phyloP scores from a whole-genome alignment of 805 yeast genomes.

The Lachancea thermotolerans region DNA sequence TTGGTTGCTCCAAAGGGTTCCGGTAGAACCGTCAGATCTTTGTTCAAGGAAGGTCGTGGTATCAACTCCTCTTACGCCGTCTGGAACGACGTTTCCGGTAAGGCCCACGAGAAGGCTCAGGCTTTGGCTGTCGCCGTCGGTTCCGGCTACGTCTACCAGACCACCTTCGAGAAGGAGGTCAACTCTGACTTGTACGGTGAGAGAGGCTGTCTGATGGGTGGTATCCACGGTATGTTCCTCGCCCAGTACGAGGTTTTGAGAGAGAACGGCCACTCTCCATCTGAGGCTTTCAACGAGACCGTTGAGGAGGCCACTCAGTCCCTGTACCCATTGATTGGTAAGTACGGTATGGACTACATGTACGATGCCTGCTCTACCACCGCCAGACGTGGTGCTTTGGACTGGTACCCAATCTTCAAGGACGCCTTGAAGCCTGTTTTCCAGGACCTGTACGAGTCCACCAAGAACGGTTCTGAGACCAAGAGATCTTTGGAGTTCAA shows the following conservation, averaged over 20 bases:
- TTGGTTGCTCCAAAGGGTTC: conserved; percentile 99
- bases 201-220: conserved; percentile 99
- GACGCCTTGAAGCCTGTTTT: conserved; percentile 98
- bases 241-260: conserved; percentile 99
- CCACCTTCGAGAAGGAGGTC: conserved; percentile 98
- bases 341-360: conserved; percentile 99
- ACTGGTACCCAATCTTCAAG: conserved; percentile 99
- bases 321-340: conserved; percentile 96
- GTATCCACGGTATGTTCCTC: conserved; percentile 99
- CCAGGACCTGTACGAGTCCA: conserved; percentile 91
- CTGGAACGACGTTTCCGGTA: conserved; percentile 98
- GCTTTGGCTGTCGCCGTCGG: conserved; percentile 99
- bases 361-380: conserved; percentile 99
- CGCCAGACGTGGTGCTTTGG: conserved; percentile 99
- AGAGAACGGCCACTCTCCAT: conserved; percentile 99
- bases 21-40: conserved; percentile 98
- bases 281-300: conserved; percentile 99
- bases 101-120: conserved; percentile 98
- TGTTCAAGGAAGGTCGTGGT: conserved; percentile 99
- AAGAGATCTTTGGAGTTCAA: conserved; percentile 97
- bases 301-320: conserved; percentile 99
- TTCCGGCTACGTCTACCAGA: conserved; percentile 99
- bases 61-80: conserved; percentile 99
- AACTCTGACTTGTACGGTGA: conserved; percentile 99
- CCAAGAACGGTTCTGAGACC: conserved; percentile 95